A percentile compares a stretch with the other conserved stretches of the same genome.
Conservation (phyloP, 441 rosid species). For the Gossypium laxum region DNA sequence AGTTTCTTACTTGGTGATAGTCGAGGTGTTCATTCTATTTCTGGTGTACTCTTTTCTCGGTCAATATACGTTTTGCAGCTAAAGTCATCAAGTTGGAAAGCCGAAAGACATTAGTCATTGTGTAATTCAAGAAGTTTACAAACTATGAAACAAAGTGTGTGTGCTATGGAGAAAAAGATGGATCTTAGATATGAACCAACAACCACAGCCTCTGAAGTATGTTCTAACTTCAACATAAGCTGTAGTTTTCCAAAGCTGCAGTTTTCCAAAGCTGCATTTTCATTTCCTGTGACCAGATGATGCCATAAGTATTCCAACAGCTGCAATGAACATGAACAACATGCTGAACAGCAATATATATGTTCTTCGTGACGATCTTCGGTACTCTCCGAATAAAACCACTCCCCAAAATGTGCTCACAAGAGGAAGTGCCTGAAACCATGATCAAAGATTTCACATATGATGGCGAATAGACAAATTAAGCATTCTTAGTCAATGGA, state of each 20-base stretch:
- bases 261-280: no score
- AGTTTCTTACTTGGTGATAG: no score
- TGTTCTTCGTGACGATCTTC: constrained; percentile 55
- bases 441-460: background rate
- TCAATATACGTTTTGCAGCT: no score
- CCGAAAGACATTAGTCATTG: no score
- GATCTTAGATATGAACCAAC: background rate
- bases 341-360: constrained; percentile 48
- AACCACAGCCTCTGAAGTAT: background rate
- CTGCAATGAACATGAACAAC: constrained; percentile 61
- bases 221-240: background rate
- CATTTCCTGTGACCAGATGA: constrained; percentile 68
- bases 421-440: constrained; percentile 66
- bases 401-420: constrained; percentile 82
- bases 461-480: background rate
- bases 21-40: no score
- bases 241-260: background rate
- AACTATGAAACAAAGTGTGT: no score
- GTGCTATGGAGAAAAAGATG: no score
- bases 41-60: no score
- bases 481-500: background rate
- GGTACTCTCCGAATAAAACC: constrained; percentile 64
- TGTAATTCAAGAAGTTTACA: no score
- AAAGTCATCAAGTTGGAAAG: no score
- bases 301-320: constrained; percentile 69